Conservation (phyloP, 805 yeast species). For the Candida krabiensis region DNA sequence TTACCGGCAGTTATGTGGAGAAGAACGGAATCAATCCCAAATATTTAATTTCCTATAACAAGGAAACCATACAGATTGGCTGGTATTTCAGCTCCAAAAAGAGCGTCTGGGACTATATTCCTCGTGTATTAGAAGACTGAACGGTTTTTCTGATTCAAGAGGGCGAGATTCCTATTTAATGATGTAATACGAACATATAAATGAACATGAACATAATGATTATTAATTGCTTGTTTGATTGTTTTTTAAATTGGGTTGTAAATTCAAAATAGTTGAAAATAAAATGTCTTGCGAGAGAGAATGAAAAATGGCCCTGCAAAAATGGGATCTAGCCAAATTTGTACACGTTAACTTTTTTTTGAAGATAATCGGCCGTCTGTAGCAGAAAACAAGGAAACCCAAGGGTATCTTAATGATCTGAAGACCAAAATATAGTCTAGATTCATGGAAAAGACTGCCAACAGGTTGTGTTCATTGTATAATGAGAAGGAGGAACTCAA, state of each 20-base stretch:
- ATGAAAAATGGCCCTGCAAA: neutral
- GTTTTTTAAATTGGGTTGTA: too few relatives aligned
- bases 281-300: neutral
- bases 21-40: neutral
- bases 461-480: too few relatives aligned
- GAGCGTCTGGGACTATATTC: neutral
- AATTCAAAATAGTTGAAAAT: too few relatives aligned
- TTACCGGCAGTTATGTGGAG: neutral
- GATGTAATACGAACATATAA: too few relatives aligned
- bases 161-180: too few relatives aligned
- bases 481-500: slow-evolving; percentile 24
- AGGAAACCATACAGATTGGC: neutral
- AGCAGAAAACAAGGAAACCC: slow-evolving; percentile 5
- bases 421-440: too few relatives aligned
- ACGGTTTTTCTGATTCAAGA: too few relatives aligned
- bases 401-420: neutral
- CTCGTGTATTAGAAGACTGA: too few relatives aligned
- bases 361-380: neutral
- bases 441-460: too few relatives aligned
- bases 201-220: too few relatives aligned
- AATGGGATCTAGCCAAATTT: slow-evolving; percentile 2
- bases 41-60: neutral
- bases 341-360: slow-evolving; percentile 4
- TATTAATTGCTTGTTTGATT: too few relatives aligned
- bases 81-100: neutral